A percentile compares a stretch with the other conserved stretches of the same genome.
Conservation (phyloP, 345 rosid genomes). For the Camelina sativa region DNA sequence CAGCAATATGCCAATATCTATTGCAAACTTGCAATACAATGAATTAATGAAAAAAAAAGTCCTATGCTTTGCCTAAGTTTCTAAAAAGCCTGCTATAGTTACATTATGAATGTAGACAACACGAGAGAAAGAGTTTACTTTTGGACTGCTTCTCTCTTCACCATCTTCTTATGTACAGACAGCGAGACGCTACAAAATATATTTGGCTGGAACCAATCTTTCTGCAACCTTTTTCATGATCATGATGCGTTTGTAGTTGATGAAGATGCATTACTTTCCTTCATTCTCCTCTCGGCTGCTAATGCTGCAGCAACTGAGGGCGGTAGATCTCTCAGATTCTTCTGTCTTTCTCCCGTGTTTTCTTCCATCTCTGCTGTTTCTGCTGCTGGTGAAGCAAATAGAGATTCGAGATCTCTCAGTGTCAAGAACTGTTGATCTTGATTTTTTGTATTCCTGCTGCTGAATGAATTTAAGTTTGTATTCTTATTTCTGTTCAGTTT, state of each 20-base stretch:
- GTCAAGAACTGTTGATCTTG: constrained; percentile 85
- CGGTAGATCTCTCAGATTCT: constrained; percentile 69
- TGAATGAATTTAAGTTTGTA: constrained; percentile 58
- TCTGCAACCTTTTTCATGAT: constrained; percentile 6
- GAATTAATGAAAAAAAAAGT: not conserved
- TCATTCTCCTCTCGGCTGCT: constrained; percentile 90
- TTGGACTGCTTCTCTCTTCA: constrained; percentile 27
- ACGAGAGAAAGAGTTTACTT: constrained; percentile 3
- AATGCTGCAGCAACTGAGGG: constrained; percentile 83
- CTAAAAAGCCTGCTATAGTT: constrained; percentile 3
- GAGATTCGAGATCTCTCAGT: constrained; percentile 77
- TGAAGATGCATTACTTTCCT: constrained; percentile 44
- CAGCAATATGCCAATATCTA: constrained; percentile 7
- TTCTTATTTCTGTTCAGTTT: constrained; percentile 84
- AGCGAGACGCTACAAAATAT: constrained; percentile 18
- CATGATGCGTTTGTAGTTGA: constrained; percentile 34
- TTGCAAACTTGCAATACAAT: not conserved
- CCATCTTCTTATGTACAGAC: constrained; percentile 26
- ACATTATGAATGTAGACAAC: constrained; percentile 23
- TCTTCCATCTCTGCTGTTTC: constrained; percentile 49
- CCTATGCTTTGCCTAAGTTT: not conserved
- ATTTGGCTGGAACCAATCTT: constrained; percentile 25
- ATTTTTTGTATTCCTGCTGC: constrained; percentile 85
- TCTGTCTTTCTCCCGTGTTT: constrained; percentile 48
- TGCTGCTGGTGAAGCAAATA: constrained; percentile 58